Evolutionary conservation across 495 filamentous ascomycete species (phyloP), one percentile per base, ranked within the genome.

Genomic region (Collariella sp.): DNA sequence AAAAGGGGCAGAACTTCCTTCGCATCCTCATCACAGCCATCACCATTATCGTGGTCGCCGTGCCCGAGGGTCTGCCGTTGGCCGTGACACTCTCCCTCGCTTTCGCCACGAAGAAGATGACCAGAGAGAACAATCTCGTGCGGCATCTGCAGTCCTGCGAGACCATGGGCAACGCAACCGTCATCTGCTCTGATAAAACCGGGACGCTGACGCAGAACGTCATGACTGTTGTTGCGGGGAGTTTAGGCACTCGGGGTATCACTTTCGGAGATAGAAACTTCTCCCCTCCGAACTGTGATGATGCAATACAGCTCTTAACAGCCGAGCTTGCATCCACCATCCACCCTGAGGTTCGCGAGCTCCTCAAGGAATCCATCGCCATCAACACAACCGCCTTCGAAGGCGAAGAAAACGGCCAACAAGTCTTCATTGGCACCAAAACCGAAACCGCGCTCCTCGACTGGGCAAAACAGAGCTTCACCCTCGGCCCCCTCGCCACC

Each of bases 151-250:
- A 86, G 55, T 89, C 90, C 36, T 95, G 89, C 67, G 90, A 96
- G 70, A 90, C 89, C 2, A 94, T 96, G 88, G 90, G 90, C 13
- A 93, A 93, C 69, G 90, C 88, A 1, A 95, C 89, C 0, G 88
- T 86, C 3, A 86, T 96, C 44, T 96, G 90, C 70, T 95, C 90
- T 1, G 90, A 96, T 72, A 96, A 96, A 65, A 96, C 90, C 0
- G 90, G 90, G 43, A 96, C 90, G 1, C 73, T 96, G 13, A 90
- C 87, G 0, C 80, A 89, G 64, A 91, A 91, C 61, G 86, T 85
- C 68, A 94, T 94, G 88, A 83, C 78, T 19, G 84, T 88, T 9
- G 86, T 91, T 47, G 80, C 83, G 26, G 88, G 83, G 1, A 86
- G 83, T 12, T 54, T 91, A 19, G 85, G 86, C 11, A 19, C 26